phyloP scores from a whole-genome alignment of 148 eudicot species.

The Diospyros kaki region DNA sequence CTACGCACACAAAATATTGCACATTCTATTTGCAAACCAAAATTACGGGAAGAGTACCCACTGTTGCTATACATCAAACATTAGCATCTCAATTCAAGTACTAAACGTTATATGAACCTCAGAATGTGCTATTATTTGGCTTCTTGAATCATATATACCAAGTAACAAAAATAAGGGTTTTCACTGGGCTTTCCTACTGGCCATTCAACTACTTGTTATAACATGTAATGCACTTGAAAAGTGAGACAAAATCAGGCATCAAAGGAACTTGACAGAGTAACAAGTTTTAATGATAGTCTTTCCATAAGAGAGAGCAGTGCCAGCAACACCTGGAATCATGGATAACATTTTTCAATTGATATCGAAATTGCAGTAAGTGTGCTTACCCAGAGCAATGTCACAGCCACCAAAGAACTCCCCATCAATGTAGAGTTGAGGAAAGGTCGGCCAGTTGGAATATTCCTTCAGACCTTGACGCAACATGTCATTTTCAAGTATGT shows the following conservation, averaged over 20 bases:
- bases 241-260: neutral
- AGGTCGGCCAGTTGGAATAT: slow-evolving; percentile 97
- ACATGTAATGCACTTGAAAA: neutral
- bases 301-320: neutral
- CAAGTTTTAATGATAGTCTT: neutral
- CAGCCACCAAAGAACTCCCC: slow-evolving; percentile 99
- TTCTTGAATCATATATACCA: too few relatives aligned
- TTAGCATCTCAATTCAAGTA: neutral
- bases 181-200: neutral
- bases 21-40: too few relatives aligned
- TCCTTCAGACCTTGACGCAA: slow-evolving; percentile 90
- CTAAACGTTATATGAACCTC: neutral
- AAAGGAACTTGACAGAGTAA: slow-evolving; percentile 2
- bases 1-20: too few relatives aligned
- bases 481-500: slow-evolving; percentile 80
- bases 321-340: neutral
- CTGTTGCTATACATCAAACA: neutral
- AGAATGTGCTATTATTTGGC: neutral
- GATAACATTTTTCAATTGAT: neutral
- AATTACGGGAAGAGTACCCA: too few relatives aligned
- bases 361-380: neutral
- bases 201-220: neutral
- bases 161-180: too few relatives aligned
- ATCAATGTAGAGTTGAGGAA: slow-evolving; percentile 92
- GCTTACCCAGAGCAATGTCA: slow-evolving; percentile 90